phyloP scores from a whole-genome alignment of 2,329 filamentous ascomycete species.

The Penicillium sp. region DNA sequence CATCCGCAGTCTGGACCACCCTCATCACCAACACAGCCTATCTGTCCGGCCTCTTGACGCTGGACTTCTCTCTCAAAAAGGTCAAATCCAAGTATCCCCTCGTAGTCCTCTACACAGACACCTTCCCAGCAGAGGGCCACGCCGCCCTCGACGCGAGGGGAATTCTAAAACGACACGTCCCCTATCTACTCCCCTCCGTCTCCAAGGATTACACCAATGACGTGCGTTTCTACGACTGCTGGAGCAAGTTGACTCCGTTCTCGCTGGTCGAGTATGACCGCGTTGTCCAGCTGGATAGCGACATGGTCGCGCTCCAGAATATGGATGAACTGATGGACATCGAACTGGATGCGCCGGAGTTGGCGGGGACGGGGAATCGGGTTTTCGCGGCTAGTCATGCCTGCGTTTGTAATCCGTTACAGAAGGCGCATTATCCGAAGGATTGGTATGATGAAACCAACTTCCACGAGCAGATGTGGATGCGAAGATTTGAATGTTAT shows the following conservation, averaged over 20 bases:
- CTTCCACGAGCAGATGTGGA: too few relatives aligned
- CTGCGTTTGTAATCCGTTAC: constrained; percentile 82
- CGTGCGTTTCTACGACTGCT: constrained; percentile 85
- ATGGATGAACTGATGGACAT: constrained; percentile 95
- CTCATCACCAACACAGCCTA: constrained; percentile 85
- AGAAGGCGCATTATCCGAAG: constrained; percentile 75
- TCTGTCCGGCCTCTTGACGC: constrained; percentile 78
- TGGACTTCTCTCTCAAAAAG: constrained; percentile 74
- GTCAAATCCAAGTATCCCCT: constrained; percentile 72
- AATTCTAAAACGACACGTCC: constrained; percentile 71
- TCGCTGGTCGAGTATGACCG: constrained; percentile 74
- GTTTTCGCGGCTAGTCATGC: constrained; percentile 85
- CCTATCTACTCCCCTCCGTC: constrained; percentile 70
- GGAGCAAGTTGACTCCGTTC: constrained; percentile 84
- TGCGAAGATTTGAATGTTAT: background rate
- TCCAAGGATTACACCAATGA: constrained; percentile 70
- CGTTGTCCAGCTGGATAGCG: constrained; percentile 82
- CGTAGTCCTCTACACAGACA: constrained; percentile 79
- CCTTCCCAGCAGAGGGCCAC: constrained; percentile 70
- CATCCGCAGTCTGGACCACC: constrained; percentile 73
- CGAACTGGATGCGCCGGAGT: constrained; percentile 63
- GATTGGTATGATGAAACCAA: constrained; percentile 60
- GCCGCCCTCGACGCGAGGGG: constrained; percentile 68
- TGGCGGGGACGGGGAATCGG: constrained; percentile 57
- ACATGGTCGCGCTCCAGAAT: constrained; percentile 81